Conservation (phyloP, 345 rosid genomes). For the Bruguiera parviflora region DNA sequence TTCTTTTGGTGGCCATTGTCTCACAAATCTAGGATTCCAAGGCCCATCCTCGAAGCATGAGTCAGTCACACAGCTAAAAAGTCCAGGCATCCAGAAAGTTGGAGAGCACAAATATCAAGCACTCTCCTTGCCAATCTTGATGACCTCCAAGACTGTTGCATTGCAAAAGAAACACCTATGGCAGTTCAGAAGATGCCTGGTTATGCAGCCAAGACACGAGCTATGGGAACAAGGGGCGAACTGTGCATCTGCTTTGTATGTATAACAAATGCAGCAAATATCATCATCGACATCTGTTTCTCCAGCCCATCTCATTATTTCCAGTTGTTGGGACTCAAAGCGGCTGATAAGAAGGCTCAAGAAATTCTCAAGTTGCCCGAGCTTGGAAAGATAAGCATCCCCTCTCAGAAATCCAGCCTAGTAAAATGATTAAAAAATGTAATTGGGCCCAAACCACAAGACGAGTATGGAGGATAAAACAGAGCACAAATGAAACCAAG, state of each 20-base stretch:
- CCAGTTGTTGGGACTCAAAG: conserved; percentile 37
- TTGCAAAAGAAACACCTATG: conserved; percentile 96
- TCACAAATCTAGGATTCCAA: not conserved
- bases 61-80: not conserved
- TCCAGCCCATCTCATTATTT: conserved; percentile 27
- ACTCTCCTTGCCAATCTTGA: conserved; percentile 29
- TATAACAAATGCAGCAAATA: conserved; percentile 84
- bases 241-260: conserved; percentile 56
- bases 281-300: conserved; percentile 47
- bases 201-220: conserved; percentile 91
- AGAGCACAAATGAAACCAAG: too few species aligned
- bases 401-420: conserved; percentile 60
- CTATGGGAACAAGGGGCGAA: conserved; percentile 78
- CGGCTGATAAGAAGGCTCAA: conserved; percentile 50
- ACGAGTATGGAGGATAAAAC: too few species aligned
- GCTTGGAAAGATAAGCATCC: conserved; percentile 49
- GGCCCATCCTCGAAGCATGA: not conserved
- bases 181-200: conserved; percentile 88
- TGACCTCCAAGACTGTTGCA: conserved; percentile 61
- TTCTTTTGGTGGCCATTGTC: not conserved
- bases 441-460: too few species aligned
- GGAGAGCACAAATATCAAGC: not conserved
- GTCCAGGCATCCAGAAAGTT: conserved; percentile 2
- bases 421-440: not conserved
- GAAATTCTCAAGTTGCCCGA: conserved; percentile 62